phyloP scores from a whole-genome alignment of 2,329 filamentous ascomycete genomes.

The Blumeriella jaapii region DNA sequence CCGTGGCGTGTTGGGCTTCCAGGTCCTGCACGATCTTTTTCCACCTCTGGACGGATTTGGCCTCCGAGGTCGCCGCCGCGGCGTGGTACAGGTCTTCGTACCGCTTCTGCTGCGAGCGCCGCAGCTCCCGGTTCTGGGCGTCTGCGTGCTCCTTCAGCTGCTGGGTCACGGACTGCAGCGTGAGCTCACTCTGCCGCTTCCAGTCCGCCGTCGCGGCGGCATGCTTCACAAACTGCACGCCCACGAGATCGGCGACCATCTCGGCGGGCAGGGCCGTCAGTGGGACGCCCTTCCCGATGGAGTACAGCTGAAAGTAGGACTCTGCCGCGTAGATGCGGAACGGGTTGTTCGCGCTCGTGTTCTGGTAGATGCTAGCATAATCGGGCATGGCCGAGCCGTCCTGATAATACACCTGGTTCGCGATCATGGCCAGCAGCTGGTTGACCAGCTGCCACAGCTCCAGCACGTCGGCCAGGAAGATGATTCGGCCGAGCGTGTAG shows the following conservation, averaged over 20 bases:
- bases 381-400: background rate
- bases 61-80: too few relatives aligned
- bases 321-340: background rate
- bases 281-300: background rate
- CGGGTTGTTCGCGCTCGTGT: background rate
- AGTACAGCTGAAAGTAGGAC: background rate
- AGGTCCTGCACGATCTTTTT: too few relatives aligned
- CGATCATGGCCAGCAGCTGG: background rate
- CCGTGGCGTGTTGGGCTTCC: too few relatives aligned
- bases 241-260: background rate
- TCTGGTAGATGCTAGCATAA: background rate
- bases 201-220: background rate
- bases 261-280: background rate
- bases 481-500: background rate
- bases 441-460: background rate
- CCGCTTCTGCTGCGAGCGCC: background rate
- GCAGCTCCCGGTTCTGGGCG: background rate
- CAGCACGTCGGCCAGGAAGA: background rate
- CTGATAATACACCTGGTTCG: background rate
- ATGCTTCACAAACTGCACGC: background rate
- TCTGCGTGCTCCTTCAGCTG: background rate
- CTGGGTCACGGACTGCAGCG: too few relatives aligned
- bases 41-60: too few relatives aligned
- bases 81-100: too few relatives aligned
- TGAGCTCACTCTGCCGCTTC: too few relatives aligned